A percentile compares a stretch with the other conserved stretches of the same genome.
phyloP scores from a whole-genome alignment of 371 early-diverging fungal species.

The Mucor saturninus region DNA sequence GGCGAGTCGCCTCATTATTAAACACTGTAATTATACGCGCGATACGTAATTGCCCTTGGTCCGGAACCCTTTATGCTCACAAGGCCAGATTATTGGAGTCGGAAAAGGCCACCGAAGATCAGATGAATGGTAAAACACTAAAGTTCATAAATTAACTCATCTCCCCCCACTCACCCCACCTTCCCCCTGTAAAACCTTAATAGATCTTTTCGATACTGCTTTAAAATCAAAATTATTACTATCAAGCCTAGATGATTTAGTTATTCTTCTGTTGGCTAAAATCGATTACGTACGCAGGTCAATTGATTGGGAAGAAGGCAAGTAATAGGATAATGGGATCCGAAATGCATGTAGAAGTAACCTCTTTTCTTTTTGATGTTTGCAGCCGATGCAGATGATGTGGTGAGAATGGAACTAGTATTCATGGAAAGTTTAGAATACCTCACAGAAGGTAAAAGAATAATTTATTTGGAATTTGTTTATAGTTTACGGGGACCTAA shows the following conservation, averaged over 20 bases:
- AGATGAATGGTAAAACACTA: conserved; percentile 28
- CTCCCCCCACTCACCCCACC: no score
- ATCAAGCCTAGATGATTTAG: conserved; percentile 51
- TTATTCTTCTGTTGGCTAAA: conserved; percentile 40
- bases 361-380: not conserved
- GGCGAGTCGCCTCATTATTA: conserved; percentile 29
- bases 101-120: conserved; percentile 11
- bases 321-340: not conserved
- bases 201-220: conserved; percentile 46
- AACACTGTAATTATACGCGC: conserved; percentile 51
- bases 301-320: conserved; percentile 50
- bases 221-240: conserved; percentile 30
- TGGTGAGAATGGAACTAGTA: conserved; percentile 33
- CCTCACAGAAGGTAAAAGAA: conserved; percentile 35
- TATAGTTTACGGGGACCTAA: not conserved
- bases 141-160: not conserved
- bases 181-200: not conserved
- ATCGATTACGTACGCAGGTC: conserved; percentile 45
- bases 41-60: conserved; percentile 73
- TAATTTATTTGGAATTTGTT: not conserved
- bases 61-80: conserved; percentile 66
- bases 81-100: conserved; percentile 40
- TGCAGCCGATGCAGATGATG: conserved; percentile 29
- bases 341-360: not conserved
- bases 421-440: conserved; percentile 43